Evolutionary conservation across 176 grass and related monocot genomes (phyloP), one percentile per base, ranked within the genome.

Genomic region (Raddia distichophylla): DNA sequence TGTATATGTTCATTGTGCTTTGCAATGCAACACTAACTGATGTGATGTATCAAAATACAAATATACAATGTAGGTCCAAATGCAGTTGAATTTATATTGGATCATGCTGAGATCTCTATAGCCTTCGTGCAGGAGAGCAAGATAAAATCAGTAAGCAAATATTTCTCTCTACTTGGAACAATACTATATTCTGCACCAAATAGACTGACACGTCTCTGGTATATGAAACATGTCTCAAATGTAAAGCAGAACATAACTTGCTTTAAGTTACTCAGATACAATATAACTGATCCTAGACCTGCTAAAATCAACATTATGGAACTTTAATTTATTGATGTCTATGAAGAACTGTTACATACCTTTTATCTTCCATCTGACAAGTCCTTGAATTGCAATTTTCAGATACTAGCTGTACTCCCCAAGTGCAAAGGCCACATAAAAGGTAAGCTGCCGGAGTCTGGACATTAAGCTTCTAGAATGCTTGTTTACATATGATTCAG

Each of bases 11-110:
- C 4, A 40, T 10, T 54, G 17, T 69, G 40, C 2, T 47, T 61
- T 2, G 9, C 1, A 22, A 33, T 83, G 20, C 71, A 35, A 3
- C 10, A 85, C 19, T 76, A 37, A 67, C 2, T 44, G 18, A 9
- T 73, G 18, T 53, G 7, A 3, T 7, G 2, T 54, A 11, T 40
- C 54, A 8, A 64, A 57, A 60, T 33, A 20, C 10, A 63, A 8
- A 64, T 50, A 60, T 33, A 20, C 10, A 63, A 67, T 86, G 85
- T 86, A 98, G 95, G 95, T 73, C 60, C 90, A 56, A 98, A 98
- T 93, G 95, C 95, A n/a, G 90, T 98, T 75, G 90, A 94, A 69
- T 98, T 94, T 62, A 93, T 98, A 71, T 73, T 98, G 73, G 75
- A 80, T 19, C 92, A 98, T 83, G 90, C 95, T 60, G 95, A 94